A percentile compares a stretch with the other conserved stretches of the same genome.
phyloP scores from a whole-genome alignment of 2,329 filamentous ascomycete species.

The Aspergillus candidus region DNA sequence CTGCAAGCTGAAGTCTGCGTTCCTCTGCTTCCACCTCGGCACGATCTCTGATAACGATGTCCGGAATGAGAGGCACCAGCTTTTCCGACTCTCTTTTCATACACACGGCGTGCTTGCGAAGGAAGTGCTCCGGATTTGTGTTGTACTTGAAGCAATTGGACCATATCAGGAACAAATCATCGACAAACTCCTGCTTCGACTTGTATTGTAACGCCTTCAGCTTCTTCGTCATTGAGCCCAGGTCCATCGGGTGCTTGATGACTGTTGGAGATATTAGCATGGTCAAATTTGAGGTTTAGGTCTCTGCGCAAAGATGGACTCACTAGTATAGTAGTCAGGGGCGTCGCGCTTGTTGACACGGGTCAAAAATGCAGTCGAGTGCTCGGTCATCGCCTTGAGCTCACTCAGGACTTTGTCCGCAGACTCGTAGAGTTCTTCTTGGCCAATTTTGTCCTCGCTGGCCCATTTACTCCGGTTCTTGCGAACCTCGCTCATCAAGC shows the following conservation, averaged over 20 bases:
- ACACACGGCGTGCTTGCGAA: conserved; percentile 86
- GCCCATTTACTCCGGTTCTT: conserved; percentile 99
- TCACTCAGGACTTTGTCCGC: conserved; percentile 95
- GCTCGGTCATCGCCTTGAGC: conserved; percentile 93
- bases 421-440: conserved; percentile 96
- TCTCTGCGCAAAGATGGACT: conserved; percentile 33
- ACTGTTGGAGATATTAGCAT: conserved; percentile 47
- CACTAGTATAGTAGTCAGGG: conserved; percentile 88
- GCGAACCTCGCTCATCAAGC: conserved; percentile 91
- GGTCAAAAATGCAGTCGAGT: conserved; percentile 91
- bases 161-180: conserved; percentile 93
- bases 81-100: conserved; percentile 99
- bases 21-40: conserved; percentile 87
- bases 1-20: conserved; percentile 73
- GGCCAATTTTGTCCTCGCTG: conserved; percentile 92
- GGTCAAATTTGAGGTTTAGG: background rate
- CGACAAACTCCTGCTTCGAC: conserved; percentile 89
- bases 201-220: conserved; percentile 73
- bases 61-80: conserved; percentile 87
- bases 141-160: conserved; percentile 96
- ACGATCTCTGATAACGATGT: conserved; percentile 81
- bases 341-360: conserved; percentile 96
- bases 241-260: conserved; percentile 96
- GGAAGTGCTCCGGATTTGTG: conserved; percentile 75
- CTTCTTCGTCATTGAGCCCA: conserved; percentile 98